Conservation (phyloP, 169 alveolate species). For the Fabrea salina region DNA sequence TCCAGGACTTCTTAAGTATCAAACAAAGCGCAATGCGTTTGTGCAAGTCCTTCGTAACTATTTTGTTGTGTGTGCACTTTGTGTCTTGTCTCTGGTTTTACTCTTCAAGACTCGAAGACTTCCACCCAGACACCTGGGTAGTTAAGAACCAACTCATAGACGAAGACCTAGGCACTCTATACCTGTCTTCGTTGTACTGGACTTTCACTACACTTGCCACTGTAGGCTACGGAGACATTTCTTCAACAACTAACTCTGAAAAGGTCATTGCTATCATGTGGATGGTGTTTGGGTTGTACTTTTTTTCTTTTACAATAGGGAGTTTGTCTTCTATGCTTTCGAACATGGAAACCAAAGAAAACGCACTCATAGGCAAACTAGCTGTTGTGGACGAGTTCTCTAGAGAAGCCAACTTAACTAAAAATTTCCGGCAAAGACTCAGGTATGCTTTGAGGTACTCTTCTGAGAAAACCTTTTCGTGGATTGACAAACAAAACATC, state of each 20-base stretch:
- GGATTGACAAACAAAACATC: constrained; percentile 33
- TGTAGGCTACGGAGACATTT: constrained; percentile 37
- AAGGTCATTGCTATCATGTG: constrained; percentile 21
- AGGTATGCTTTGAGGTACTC: not conserved
- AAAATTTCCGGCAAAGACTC: not conserved
- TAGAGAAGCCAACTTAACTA: constrained; percentile 48
- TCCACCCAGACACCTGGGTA: constrained; percentile 57
- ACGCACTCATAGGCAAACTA: constrained; percentile 49
- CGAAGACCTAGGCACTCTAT: constrained; percentile 27
- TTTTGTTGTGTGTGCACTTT: constrained; percentile 46
- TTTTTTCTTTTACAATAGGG: constrained; percentile 68
- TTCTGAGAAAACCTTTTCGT: constrained; percentile 17
- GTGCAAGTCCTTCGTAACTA: constrained; percentile 34
- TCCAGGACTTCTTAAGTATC: constrained; percentile 32
- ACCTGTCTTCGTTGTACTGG: constrained; percentile 7
- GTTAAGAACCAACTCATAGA: constrained; percentile 53
- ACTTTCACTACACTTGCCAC: constrained; percentile 38
- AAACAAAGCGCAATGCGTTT: constrained; percentile 26
- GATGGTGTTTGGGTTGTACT: constrained; percentile 30
- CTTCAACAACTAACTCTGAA: constrained; percentile 25
- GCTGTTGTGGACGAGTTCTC: constrained; percentile 56
- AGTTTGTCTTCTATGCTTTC: constrained; percentile 56
- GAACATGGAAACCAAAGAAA: constrained; percentile 56
- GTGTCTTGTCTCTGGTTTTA: constrained; percentile 55
- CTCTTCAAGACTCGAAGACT: constrained; percentile 54